Evolutionary conservation across 768 basidiomycete species (phyloP), one percentile per base, ranked within the genome.

Genomic region (Pisolithus sp.): DNA sequence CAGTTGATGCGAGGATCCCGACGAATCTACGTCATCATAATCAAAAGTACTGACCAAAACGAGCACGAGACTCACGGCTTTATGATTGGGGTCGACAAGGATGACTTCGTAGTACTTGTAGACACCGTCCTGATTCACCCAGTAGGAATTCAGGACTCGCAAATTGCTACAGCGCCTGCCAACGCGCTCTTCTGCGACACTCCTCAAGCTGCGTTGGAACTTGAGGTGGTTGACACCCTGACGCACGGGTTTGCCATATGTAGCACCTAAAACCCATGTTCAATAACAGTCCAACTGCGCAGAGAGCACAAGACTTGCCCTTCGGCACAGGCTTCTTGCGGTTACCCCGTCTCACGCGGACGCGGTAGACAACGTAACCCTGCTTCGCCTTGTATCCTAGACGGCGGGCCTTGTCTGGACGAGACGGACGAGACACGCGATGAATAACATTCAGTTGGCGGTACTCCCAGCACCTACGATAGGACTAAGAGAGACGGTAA

Each of bases 381-480:
- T 99, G 96, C 82, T 99, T 99, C 70, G 96, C 93, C 79, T 97
- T 99, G 85, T 98, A 99, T 46, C 96, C 96, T 56, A 99, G 78
- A 59, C 94, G 86, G 69, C 96, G 89, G 57, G 96, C 96, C 80
- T 97, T 99, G 79, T 99, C 96, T 50, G 96, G 96, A 67, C 96
- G 89, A 44, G 95, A 97, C 44, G 96, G 95, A 56, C 95, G 90
- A 58, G 94, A 93, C 43, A 94, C 95, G 62, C 96, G 89, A 78
- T 98, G 95, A 68, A 97, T 90, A 60, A 99, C 93, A 63, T 96
- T 93, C 65, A 98, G 76, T 71, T 99, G 96, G 60, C 96, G 89
- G 77, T 93, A 96, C 68, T 97, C 94, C 94, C 94, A 96, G 82
- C 93, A 95, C 63, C 89, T 92, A 51, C 5, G 55, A n/a, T 47